These are phyloP conservation scores for Botryotinia globosa DNA, from an alignment of 2,329 filamentous ascomycete species.

Conservation along the genomic window DNA sequence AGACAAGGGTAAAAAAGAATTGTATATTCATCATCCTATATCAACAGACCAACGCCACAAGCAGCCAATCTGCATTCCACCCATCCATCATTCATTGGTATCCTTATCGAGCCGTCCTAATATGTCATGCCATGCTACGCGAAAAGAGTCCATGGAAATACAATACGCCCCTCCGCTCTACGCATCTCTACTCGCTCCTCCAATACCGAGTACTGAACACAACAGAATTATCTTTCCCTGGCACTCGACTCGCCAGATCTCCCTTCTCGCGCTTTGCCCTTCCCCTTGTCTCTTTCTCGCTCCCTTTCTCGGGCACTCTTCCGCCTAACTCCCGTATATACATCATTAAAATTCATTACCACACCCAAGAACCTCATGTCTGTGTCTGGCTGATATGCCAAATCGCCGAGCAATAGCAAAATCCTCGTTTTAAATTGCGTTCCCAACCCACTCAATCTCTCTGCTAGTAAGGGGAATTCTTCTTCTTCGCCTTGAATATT, in stretches of 20 bases:
- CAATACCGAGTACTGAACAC: not conserved
- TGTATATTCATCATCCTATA: slow-evolving; percentile 11
- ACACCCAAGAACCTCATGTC: slow-evolving; percentile 95
- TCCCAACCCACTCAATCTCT: slow-evolving; percentile 69
- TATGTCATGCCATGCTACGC: not conserved
- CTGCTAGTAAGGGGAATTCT: slow-evolving; percentile 70
- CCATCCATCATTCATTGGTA: slow-evolving; percentile 7
- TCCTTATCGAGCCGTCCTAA: slow-evolving; percentile 1
- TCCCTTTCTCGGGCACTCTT: not conserved
- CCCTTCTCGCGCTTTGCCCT: not conserved
- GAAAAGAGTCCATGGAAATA: slow-evolving; percentile 9
- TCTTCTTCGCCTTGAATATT: slow-evolving; percentile 39
- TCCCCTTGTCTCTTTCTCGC: slow-evolving; percentile 8
- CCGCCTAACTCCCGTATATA: slow-evolving; percentile 69
- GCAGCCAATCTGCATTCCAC: slow-evolving; percentile 1
- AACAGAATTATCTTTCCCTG: not conserved
- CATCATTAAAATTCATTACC: slow-evolving; percentile 99
- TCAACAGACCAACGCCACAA: not conserved
- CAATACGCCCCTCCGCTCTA: slow-evolving; percentile 1
- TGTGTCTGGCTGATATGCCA: slow-evolving; percentile 89
- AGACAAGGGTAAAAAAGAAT: not conserved
- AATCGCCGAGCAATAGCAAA: slow-evolving; percentile 79
- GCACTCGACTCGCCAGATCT: slow-evolving; percentile 4
- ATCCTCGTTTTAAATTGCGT: slow-evolving; percentile 74
- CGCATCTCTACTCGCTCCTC: not conserved